Evolutionary conservation across 495 filamentous ascomycete species (phyloP).

Genomic region (Talaromyces ruber): DNA sequence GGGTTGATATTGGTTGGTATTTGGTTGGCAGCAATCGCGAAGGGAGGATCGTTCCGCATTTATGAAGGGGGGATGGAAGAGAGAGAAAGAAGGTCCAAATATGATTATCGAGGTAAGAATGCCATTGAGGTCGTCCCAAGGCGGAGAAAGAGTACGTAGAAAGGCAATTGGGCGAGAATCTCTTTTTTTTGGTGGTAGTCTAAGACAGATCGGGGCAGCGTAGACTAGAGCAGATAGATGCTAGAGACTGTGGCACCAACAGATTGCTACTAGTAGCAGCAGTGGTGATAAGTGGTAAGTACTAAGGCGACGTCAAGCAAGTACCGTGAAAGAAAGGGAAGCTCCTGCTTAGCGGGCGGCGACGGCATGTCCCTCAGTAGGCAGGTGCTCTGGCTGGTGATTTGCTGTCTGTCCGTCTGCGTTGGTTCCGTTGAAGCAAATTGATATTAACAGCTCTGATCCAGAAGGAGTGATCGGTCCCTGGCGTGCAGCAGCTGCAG

Average conservation of each 20-base stretch:
- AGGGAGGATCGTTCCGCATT: not conserved
- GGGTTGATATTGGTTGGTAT: not conserved
- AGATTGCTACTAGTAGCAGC: not conserved
- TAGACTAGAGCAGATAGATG: not conserved
- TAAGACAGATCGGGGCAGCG: constrained; percentile 4
- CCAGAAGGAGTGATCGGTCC: not conserved
- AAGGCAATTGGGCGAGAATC: not conserved
- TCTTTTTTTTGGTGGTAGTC: not conserved
- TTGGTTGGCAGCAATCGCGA: constrained; percentile 4
- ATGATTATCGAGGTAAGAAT: not conserved
- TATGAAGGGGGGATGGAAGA: not conserved
- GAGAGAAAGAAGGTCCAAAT: not conserved
- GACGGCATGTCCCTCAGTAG: constrained; percentile 2
- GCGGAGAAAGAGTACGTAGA: not conserved
- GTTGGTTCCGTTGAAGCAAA: not conserved
- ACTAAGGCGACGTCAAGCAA: not conserved
- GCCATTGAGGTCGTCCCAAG: not conserved
- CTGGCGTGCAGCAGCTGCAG: constrained; percentile 1
- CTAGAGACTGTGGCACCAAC: not conserved
- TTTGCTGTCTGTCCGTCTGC: not conserved
- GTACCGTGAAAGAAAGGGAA: not conserved
- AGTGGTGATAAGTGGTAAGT: not conserved
- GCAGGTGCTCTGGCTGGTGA: not conserved
- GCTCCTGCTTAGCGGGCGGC: not conserved
- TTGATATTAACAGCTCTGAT: not conserved